Evolutionary conservation across 2,329 filamentous ascomycete species (phyloP), one percentile per base, ranked within the genome.

Genomic region (Neurospora crassa): DNA sequence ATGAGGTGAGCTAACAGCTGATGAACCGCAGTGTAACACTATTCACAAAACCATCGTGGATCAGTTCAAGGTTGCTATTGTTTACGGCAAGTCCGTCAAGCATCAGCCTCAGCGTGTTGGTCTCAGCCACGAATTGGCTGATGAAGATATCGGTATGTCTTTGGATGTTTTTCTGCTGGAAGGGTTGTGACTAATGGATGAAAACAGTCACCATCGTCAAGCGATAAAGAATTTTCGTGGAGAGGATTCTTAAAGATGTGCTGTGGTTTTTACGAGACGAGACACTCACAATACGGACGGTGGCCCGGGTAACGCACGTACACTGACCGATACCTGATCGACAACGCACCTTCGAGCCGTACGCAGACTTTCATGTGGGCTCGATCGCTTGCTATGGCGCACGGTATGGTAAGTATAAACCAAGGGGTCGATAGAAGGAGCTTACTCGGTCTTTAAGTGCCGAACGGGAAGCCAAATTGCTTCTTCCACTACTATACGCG

Each of bases 11-110:
- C 76, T 80, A 73, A 79, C 78, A 79, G 73, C 82, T 84, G 79
- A 82, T 84, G 78, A 70, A 70, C 18, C 78, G 70, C 79, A 97
- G 94, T 99, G 96, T 83, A 97, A 97, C 83, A 88, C 93, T 76
- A 99, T 99, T 80, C 96, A 99, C 83, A 93, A 96, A 80, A 96
- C 90, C 71, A 98, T 99, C 79, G 87, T 96, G 71, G 96, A 99
- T 77, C 91, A 97, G 77, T 99, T 99, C 87, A 96, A 95, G 83
- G 89, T 91, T 73, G 96, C 96, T 70, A 91, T 99, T 79, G 96
- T 99, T 59, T 99, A 98, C 81, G 96, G 96, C 76, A 96, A 95
- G 81, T 97, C 94, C 71, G 95, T 98, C 76, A 98, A 98, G 87
- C 96, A 99, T 84, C 96, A 98, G 83, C 96, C 96, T 75, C 96